Conservation (phyloP, 2,329 filamentous ascomycete species). For the Chaetoscypha palmicola region DNA sequence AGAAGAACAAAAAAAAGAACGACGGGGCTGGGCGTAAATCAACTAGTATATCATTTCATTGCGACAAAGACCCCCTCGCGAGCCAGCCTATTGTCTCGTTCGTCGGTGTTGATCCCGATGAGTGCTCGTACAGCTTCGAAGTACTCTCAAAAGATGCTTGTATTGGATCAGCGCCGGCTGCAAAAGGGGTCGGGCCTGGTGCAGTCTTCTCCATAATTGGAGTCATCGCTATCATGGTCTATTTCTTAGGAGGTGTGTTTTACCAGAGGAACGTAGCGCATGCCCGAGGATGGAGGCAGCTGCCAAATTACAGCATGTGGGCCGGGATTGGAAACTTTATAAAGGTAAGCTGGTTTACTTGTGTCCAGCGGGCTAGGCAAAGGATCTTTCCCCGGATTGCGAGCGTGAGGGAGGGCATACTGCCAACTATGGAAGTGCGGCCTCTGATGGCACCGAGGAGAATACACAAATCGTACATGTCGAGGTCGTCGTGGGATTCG, state of each 20-base stretch:
- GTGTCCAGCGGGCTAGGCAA: conserved; percentile 23
- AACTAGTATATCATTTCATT: conserved; percentile 86
- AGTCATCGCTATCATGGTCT: conserved; percentile 70
- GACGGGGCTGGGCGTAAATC: conserved; percentile 54
- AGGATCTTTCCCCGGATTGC: conserved; percentile 25
- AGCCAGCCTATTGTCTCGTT: conserved; percentile 70
- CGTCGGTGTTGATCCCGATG: conserved; percentile 73
- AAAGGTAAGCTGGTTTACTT: conserved; percentile 50
- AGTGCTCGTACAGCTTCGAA: conserved; percentile 95
- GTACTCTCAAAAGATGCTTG: conserved; percentile 81
- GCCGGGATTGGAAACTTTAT: conserved; percentile 78
- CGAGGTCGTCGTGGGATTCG: conserved; percentile 25
- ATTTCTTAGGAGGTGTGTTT: conserved; percentile 85
- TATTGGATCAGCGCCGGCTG: conserved; percentile 57
- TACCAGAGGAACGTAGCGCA: conserved; percentile 95
- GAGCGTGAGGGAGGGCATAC: conserved; percentile 29
- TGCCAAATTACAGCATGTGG: conserved; percentile 94
- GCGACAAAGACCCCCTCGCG: conserved; percentile 71
- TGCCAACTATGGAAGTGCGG: conserved; percentile 29
- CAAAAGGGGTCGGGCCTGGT: conserved; percentile 62
- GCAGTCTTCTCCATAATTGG: conserved; percentile 85
- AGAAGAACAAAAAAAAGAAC: conserved; percentile 29
- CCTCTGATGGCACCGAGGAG: conserved; percentile 17
- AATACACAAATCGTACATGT: conserved; percentile 15
- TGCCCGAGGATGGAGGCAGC: conserved; percentile 87